phyloP scores from a whole-genome alignment of 371 early-diverging fungal species.

The Zopfochytrium polystomum region DNA sequence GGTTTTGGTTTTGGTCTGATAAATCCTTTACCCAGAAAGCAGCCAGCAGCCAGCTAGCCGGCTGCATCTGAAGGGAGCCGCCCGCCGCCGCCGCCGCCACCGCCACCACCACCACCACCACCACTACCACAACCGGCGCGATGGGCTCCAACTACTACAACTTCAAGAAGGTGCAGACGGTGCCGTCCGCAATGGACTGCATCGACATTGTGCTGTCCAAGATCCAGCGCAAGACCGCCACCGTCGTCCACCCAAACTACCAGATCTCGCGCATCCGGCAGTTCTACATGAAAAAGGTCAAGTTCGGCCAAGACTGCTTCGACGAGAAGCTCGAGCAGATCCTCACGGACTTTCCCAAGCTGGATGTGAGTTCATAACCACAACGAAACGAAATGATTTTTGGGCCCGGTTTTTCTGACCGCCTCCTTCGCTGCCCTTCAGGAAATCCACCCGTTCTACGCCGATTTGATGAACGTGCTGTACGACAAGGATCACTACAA shows the following conservation, averaged over 20 bases:
- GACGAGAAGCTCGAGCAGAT: conserved; percentile 94
- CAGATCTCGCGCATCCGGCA: conserved; percentile 95
- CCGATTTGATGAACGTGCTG: conserved; percentile 99
- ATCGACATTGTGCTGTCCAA: conserved; percentile 98
- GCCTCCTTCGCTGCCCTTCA: conserved; percentile 31
- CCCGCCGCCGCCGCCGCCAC: too few species aligned
- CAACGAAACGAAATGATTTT: conserved; percentile 4
- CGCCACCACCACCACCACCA: background rate
- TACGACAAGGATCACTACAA: conserved; percentile 99
- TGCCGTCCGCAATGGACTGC: conserved; percentile 92
- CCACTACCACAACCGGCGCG: too few species aligned
- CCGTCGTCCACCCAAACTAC: conserved; percentile 96
- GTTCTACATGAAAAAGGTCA: conserved; percentile 99
- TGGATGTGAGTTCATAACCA: conserved; percentile 75
- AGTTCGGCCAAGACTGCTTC: conserved; percentile 97
- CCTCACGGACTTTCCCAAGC: conserved; percentile 95
- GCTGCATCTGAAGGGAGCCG: too few species aligned
- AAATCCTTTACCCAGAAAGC: too few species aligned
- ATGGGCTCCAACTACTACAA: conserved; percentile 71
- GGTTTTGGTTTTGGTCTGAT: too few species aligned
- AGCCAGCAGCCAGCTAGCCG: too few species aligned
- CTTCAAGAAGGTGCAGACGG: conserved; percentile 97
- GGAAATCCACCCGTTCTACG: conserved; percentile 99
- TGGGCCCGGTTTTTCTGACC: background rate
- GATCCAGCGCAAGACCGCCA: conserved; percentile 99